These are phyloP conservation scores for Cutaneotrichosporon cutaneum DNA, from an alignment of 1,284 basidiomycete genomes.

Conservation along the genomic window DNA sequence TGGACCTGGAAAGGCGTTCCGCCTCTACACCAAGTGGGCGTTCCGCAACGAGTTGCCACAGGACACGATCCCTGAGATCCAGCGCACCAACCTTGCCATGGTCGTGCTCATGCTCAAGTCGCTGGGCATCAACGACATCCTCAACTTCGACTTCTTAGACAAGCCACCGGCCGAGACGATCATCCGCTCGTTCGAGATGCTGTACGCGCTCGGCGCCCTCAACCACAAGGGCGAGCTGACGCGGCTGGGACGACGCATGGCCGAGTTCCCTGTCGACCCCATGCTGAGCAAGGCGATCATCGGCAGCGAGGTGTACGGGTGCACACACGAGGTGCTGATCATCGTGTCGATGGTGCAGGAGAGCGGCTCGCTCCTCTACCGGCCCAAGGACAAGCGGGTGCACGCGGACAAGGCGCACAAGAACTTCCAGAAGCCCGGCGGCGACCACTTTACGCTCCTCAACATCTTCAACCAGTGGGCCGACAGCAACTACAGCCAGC, in stretches of 20 bases:
- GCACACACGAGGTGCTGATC: constrained; percentile 95
- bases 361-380: constrained; percentile 89
- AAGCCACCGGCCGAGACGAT: constrained; percentile 91
- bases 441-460: constrained; percentile 94
- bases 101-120: constrained; percentile 64
- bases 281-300: constrained; percentile 97
- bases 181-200: constrained; percentile 85
- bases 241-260: constrained; percentile 93
- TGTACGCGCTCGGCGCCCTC: constrained; percentile 93
- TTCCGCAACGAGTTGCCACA: constrained; percentile 63
- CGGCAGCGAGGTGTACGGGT: constrained; percentile 88
- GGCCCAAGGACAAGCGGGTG: constrained; percentile 95
- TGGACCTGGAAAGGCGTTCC: constrained; percentile 97
- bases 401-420: constrained; percentile 95
- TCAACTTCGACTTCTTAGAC: constrained; percentile 65
- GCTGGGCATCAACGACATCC: constrained; percentile 63
- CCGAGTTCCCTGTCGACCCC: constrained; percentile 97
- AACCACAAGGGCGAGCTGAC: constrained; percentile 96
- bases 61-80: constrained; percentile 63
- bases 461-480: constrained; percentile 99
- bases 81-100: constrained; percentile 53
- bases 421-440: constrained; percentile 92
- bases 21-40: constrained; percentile 67
- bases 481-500: constrained; percentile 91
- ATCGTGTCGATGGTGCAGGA: constrained; percentile 98